Evolutionary conservation across 768 basidiomycete genomes (phyloP).

Genomic region (Udeniomyces megalosporus): DNA sequence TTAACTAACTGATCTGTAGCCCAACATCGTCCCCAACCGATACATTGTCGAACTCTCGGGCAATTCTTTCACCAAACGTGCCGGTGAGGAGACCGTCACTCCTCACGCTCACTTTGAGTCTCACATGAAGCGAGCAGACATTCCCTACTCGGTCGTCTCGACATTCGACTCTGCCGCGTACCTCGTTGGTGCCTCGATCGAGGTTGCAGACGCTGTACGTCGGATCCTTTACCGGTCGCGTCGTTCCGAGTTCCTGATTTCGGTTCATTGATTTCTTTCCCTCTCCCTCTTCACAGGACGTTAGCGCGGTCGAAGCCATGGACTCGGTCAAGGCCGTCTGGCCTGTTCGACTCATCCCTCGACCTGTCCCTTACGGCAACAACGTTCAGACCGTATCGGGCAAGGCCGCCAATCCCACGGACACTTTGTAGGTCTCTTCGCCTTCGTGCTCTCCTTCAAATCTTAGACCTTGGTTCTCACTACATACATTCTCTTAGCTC

Average conservation of each 20-base stretch:
- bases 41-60: constrained; percentile 1
- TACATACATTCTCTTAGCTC: background rate
- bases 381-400: background rate
- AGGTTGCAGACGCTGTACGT: background rate
- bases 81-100: background rate
- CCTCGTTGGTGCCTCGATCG: constrained; percentile 7
- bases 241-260: background rate
- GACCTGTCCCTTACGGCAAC: background rate
- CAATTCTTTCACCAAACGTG: background rate
- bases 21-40: background rate
- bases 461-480: background rate
- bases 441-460: background rate
- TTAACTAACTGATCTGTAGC: too few species aligned
- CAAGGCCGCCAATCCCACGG: constrained; percentile 1
- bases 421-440: background rate
- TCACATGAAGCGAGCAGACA: constrained; percentile 9
- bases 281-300: background rate
- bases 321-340: constrained; percentile 4
- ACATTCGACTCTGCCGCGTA: background rate
- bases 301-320: background rate
- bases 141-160: constrained; percentile 1
- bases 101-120: constrained; percentile 6
- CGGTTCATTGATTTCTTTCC: background rate
- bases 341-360: constrained; percentile 4
- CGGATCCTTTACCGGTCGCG: background rate